phyloP scores from a whole-genome alignment of 1,284 basidiomycete species.

The Ceratobasidium sp. region DNA sequence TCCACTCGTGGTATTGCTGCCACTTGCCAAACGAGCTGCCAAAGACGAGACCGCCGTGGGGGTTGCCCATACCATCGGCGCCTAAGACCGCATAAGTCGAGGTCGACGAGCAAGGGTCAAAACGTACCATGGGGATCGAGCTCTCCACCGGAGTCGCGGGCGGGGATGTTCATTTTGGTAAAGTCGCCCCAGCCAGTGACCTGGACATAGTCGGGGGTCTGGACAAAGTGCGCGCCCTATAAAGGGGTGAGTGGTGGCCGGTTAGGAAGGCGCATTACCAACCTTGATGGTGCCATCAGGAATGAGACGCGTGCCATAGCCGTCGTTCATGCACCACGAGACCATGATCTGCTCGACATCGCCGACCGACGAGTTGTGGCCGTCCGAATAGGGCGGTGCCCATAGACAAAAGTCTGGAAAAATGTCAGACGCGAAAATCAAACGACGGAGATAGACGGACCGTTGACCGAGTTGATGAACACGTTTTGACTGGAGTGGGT shows the following conservation, averaged over 20 bases:
- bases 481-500: conserved; percentile 50
- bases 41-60: conserved; percentile 52
- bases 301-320: conserved; percentile 53
- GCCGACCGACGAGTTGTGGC: conserved; percentile 36
- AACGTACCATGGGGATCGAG: conserved; percentile 52
- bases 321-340: conserved; percentile 54
- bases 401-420: conserved; percentile 27
- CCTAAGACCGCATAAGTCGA: background rate
- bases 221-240: conserved; percentile 52
- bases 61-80: conserved; percentile 53
- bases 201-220: conserved; percentile 53
- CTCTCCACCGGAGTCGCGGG: conserved; percentile 53
- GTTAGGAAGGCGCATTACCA: no score
- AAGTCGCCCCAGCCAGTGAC: conserved; percentile 57
- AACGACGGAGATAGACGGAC: background rate
- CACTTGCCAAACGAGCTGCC: conserved; percentile 45
- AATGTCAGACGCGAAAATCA: background rate
- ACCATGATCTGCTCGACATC: conserved; percentile 51
- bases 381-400: conserved; percentile 40
- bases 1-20: conserved; percentile 52
- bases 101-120: background rate
- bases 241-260: background rate
- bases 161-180: conserved; percentile 55
- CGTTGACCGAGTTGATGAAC: conserved; percentile 50
- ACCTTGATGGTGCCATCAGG: conserved; percentile 52